Percentiles rank a stretch among this genome's conserved stretches.
These are phyloP conservation scores for Saxophila tyrrhenica DNA, from an alignment of 495 filamentous ascomycete species.

Conservation along the genomic window DNA sequence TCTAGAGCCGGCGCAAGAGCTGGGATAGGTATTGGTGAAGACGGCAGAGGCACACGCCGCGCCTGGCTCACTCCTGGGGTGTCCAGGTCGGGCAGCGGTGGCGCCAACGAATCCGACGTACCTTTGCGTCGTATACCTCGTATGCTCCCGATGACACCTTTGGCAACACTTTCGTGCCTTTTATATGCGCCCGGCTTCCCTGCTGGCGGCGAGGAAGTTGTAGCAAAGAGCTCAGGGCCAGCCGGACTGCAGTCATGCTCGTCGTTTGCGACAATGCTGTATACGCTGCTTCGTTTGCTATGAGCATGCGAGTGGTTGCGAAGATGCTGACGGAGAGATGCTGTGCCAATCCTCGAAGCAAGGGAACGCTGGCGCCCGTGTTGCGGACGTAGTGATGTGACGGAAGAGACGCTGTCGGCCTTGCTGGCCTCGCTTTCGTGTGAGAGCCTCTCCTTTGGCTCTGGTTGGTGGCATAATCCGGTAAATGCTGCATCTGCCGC, in stretches of 20 bases:
- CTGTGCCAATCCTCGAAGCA: neutral
- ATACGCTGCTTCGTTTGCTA: neutral
- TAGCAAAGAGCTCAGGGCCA: neutral
- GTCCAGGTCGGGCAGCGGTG: neutral
- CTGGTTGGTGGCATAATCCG: neutral
- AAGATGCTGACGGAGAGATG: constrained; percentile 1
- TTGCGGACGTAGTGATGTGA: neutral
- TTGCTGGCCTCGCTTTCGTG: neutral
- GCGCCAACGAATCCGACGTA: neutral
- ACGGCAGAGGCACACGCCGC: neutral
- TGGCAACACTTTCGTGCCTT: constrained; percentile 7
- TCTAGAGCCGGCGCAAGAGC: constrained; percentile 5
- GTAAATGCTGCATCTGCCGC: neutral
- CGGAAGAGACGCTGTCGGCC: neutral
- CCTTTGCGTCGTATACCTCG: neutral
- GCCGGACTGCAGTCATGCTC: neutral
- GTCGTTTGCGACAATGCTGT: neutral
- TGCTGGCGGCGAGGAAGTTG: neutral
- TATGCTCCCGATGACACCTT: constrained; percentile 7
- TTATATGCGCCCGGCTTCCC: neutral
- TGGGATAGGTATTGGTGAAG: constrained; percentile 9
- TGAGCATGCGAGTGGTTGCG: neutral
- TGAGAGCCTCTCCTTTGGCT: neutral
- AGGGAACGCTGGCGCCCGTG: neutral
- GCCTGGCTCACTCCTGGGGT: neutral